phyloP scores from a whole-genome alignment of 371 early-diverging fungal genomes.

The Saksenaea vasiformis region DNA sequence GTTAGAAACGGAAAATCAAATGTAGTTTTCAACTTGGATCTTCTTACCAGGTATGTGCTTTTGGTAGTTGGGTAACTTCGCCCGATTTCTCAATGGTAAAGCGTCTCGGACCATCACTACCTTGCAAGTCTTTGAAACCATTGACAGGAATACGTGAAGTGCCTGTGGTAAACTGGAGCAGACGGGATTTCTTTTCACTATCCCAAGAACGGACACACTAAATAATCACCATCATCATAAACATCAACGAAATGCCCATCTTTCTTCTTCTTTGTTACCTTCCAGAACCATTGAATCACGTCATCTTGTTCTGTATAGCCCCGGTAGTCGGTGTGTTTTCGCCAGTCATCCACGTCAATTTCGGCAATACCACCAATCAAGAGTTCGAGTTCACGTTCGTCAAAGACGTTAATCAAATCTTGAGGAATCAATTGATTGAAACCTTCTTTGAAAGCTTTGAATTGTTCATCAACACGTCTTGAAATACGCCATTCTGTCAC shows the following conservation, averaged over 20 bases:
- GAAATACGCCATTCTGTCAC: slow-evolving; percentile 84
- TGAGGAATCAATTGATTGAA: slow-evolving; percentile 96
- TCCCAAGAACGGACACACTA: slow-evolving; percentile 85
- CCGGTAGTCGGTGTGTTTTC: slow-evolving; percentile 97
- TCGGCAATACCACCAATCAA: slow-evolving; percentile 98
- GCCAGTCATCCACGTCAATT: slow-evolving; percentile 99
- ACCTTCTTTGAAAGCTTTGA: slow-evolving; percentile 91
- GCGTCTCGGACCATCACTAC: slow-evolving; percentile 93
- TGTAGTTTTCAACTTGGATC: background rate
- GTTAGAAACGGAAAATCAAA: background rate
- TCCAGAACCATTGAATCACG: slow-evolving; percentile 99
- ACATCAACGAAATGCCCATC: background rate
- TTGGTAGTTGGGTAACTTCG: slow-evolving; percentile 84
- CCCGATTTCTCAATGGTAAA: slow-evolving; percentile 97
- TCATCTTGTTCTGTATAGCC: slow-evolving; percentile 96
- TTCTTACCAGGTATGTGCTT: slow-evolving; percentile 93
- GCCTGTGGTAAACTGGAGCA: slow-evolving; percentile 98
- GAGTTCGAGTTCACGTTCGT: slow-evolving; percentile 97
- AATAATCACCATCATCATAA: background rate
- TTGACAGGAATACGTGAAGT: slow-evolving; percentile 98
- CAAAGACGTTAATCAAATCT: slow-evolving; percentile 93
- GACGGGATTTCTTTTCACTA: slow-evolving; percentile 90
- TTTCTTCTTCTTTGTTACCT: slow-evolving; percentile 41
- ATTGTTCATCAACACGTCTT: slow-evolving; percentile 92
- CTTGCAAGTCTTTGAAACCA: slow-evolving; percentile 98